These are phyloP conservation scores for Alternaria arborescens DNA, from an alignment of 2,329 filamentous ascomycete genomes.

Conservation along the genomic window DNA sequence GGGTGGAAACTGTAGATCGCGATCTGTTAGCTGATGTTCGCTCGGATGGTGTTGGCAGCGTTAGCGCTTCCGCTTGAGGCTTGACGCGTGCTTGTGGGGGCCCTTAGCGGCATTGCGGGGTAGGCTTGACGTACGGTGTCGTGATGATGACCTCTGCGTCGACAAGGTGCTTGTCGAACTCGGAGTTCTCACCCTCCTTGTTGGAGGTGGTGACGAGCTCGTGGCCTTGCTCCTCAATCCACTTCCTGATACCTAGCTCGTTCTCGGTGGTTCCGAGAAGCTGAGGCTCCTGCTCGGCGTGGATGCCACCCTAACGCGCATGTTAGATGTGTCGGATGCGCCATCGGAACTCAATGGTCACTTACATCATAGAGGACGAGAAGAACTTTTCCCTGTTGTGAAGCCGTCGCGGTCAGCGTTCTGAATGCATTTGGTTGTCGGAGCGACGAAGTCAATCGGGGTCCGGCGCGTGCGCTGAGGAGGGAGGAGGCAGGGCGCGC, in stretches of 20 bases:
- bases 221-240: slow-evolving; percentile 97
- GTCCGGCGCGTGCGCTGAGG: slow-evolving; percentile 56
- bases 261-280: slow-evolving; percentile 97
- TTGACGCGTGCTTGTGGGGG: slow-evolving; percentile 41
- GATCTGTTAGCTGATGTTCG: slow-evolving; percentile 23
- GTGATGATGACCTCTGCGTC: slow-evolving; percentile 99
- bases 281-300: slow-evolving; percentile 86
- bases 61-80: slow-evolving; percentile 21
- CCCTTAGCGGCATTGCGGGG: slow-evolving; percentile 38
- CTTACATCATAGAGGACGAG: slow-evolving; percentile 90
- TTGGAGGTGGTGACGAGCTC: slow-evolving; percentile 96
- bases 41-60: slow-evolving; percentile 16
- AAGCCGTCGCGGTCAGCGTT: slow-evolving; percentile 70
- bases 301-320: slow-evolving; percentile 71
- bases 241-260: slow-evolving; percentile 95
- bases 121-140: slow-evolving; percentile 74
- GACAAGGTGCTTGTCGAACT: slow-evolving; percentile 93
- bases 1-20: slow-evolving; percentile 81
- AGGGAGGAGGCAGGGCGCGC: slow-evolving; percentile 64
- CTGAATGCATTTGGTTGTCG: slow-evolving; percentile 62
- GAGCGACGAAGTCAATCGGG: slow-evolving; percentile 54
- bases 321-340: slow-evolving; percentile 29
- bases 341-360: slow-evolving; percentile 32
- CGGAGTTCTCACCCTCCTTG: slow-evolving; percentile 94
- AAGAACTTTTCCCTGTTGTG: slow-evolving; percentile 92